phyloP scores from a whole-genome alignment of 352 stramenopile genomes.

The Poterioochromonas sp. region DNA sequence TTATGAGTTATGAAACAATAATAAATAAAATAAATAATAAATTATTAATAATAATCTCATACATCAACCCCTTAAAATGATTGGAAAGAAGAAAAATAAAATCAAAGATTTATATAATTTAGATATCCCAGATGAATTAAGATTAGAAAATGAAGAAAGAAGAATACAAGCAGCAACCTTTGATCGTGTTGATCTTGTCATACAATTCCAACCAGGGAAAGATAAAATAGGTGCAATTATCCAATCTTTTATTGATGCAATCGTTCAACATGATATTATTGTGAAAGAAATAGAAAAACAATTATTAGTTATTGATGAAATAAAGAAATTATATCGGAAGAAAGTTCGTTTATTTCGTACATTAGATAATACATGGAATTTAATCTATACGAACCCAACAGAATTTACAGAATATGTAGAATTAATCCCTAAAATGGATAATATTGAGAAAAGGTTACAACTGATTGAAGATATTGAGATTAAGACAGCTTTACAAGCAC shows the following conservation, averaged over 20 bases:
- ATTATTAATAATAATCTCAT: no score
- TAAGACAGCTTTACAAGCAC: neutral
- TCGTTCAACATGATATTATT: neutral
- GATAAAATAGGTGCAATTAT: neutral
- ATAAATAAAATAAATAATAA: no score
- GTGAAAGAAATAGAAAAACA: constrained; percentile 2
- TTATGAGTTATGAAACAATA: no score
- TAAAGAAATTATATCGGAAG: neutral
- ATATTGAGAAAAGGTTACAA: neutral
- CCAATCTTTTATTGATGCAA: constrained; percentile 9
- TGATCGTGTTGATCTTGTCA: constrained; percentile 2
- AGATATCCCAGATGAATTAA: constrained; percentile 19
- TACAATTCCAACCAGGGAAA: constrained; percentile 3
- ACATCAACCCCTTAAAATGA: no score
- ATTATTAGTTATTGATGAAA: constrained; percentile 3
- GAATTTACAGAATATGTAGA: constrained; percentile 7
- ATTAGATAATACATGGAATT: constrained; percentile 22
- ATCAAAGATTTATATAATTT: no score
- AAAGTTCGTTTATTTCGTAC: constrained; percentile 8
- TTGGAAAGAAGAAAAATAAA: no score
- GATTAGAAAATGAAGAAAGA: neutral
- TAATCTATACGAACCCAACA: neutral
- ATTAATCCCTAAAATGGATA: neutral
- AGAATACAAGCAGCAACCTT: neutral
- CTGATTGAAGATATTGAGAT: neutral